A percentile compares a stretch with the other conserved stretches of the same genome.
Conservation (phyloP, 2,329 filamentous ascomycete genomes). For the Ambrosiella cleistominuta region DNA sequence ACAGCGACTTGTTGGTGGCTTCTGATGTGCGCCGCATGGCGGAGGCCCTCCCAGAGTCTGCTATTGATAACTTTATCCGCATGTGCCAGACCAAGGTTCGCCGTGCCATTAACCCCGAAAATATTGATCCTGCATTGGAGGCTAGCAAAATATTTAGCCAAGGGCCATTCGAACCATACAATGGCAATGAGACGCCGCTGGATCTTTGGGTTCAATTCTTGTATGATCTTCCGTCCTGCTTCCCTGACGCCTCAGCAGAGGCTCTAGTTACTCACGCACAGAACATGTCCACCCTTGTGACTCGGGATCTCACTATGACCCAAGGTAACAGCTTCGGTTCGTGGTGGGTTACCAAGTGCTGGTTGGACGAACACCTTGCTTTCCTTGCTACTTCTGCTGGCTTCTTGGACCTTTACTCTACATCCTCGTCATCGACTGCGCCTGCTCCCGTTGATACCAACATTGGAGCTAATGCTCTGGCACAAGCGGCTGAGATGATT, state of each 20-base stretch:
- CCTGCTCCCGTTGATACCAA: background rate
- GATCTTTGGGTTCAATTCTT: constrained; percentile 66
- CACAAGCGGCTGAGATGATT: background rate
- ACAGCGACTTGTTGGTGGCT: constrained; percentile 67
- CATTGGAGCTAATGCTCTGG: background rate
- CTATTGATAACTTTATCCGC: constrained; percentile 49
- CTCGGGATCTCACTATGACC: constrained; percentile 64
- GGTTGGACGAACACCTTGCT: constrained; percentile 83
- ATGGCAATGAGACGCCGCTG: constrained; percentile 37
- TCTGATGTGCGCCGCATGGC: constrained; percentile 45
- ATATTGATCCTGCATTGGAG: constrained; percentile 48
- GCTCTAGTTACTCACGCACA: constrained; percentile 64
- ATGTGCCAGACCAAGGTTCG: constrained; percentile 50
- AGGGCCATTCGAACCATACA: constrained; percentile 15
- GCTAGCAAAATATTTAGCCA: constrained; percentile 43
- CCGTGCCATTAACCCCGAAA: constrained; percentile 49
- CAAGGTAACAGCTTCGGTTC: constrained; percentile 70
- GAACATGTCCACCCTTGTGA: constrained; percentile 55
- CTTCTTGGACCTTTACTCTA: constrained; percentile 48
- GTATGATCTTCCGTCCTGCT: constrained; percentile 47
- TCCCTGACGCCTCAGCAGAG: constrained; percentile 54
- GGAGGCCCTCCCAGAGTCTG: constrained; percentile 42
- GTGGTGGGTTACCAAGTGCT: constrained; percentile 92
- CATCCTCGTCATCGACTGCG: constrained; percentile 9
- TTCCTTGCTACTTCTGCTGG: constrained; percentile 84